Conservation (phyloP, 257 asterid species). For the Solanum lycopersicoides region DNA sequence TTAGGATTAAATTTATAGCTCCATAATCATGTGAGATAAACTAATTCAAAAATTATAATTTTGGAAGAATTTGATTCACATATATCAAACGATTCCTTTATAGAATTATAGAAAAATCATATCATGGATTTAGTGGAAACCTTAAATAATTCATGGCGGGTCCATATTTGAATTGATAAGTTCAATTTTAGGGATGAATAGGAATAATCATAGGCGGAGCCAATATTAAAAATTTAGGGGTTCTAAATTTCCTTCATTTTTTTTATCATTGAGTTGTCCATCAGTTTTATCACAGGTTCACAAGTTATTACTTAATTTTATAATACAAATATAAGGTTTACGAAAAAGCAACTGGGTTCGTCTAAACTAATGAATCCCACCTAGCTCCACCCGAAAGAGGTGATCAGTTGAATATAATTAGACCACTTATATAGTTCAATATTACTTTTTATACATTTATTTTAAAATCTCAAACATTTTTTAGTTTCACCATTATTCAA, state of each 20-base stretch:
- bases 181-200: background rate
- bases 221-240: too few species aligned
- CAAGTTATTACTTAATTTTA: too few species aligned
- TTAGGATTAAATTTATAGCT: background rate
- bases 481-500: background rate
- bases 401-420: background rate
- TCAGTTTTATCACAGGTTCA: too few species aligned
- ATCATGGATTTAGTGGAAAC: slow-evolving; percentile 5
- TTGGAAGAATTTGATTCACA: background rate
- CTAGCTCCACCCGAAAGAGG: too few species aligned
- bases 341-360: too few species aligned
- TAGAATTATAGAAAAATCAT: background rate
- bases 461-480: background rate
- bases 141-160: background rate
- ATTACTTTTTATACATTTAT: background rate
- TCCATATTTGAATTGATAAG: background rate
- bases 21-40: background rate
- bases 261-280: too few species aligned
- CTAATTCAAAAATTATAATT: background rate
- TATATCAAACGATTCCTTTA: background rate
- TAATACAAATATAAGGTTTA: too few species aligned
- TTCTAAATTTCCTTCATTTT: too few species aligned
- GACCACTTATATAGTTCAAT: background rate
- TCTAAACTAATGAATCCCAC: too few species aligned
- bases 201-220: too few species aligned